Base-by-base conservation (phyloP, 495 filamentous ascomycete genomes). In the Penicillium silybi region DNA sequence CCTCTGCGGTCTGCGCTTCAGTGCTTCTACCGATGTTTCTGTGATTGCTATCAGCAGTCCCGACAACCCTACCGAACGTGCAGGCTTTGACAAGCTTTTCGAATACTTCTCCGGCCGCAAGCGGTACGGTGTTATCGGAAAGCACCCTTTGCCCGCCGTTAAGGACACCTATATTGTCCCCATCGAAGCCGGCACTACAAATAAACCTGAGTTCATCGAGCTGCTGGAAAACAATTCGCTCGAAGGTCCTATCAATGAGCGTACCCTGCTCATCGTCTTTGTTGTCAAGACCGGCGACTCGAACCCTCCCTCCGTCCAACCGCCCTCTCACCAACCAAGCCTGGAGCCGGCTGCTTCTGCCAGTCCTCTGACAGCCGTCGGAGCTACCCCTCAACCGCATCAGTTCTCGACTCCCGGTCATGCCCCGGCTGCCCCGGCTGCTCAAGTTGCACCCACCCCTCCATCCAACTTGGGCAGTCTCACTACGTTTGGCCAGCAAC, bases 141-240 rank as follows among this genome's bases (percentile, higher is more conserved):
- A 86, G 51, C 88, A 87, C 19, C 75, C 82, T 0, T 67, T 80
- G 27, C 46, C 72, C n/a, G 85, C 85, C 23, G 84, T 90, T 42
- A 84, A 86, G 39, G 87, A 91, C 56, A 88, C 84, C 2, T 91
- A 91, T 54, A 69, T 91, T n/a, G 79, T 90, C 18, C 85, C 87
- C 10, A 78, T 90, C n/a, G 77, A 85, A 34, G 76, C 82, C 8
- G 86, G 83, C 32, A 59, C 70, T 15, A 72, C 64, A 18, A 76
- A 72, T 34, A 76, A 74, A 50, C 86, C 86, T 0, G 86, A 90
- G 39, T 92, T 93, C 59, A 78, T 95, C 56, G 77, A 85, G 46
- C 83, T 90, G 48, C 67, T 96, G 16, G 85, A 84, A 49, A 84
- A 90, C 53, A 86, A 86, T 65, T 76, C 78, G 23, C 75, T 92